These are phyloP conservation scores for Neurospora tetrasperma DNA, from an alignment of 495 filamentous ascomycete species.

Conservation along the genomic window DNA sequence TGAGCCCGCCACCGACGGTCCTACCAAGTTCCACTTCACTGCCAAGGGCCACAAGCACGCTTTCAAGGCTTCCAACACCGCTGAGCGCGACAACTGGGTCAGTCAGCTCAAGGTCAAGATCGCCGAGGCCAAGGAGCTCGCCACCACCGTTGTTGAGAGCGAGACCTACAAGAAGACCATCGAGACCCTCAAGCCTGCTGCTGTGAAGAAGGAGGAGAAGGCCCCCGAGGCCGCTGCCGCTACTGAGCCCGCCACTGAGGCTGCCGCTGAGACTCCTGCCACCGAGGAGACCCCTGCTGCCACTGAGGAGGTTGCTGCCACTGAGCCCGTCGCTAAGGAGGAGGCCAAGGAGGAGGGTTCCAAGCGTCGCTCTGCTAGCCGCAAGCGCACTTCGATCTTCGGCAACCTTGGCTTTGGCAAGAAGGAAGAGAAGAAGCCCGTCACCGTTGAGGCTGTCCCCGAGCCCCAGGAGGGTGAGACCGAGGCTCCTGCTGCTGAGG, in stretches of 20 bases:
- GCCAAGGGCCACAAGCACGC: constrained; percentile 78
- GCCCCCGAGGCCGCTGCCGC: constrained; percentile 16
- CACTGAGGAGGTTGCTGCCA: constrained; percentile 34
- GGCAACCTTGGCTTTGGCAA: constrained; percentile 48
- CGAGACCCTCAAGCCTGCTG: constrained; percentile 57
- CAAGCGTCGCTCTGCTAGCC: constrained; percentile 66
- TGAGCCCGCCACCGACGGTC: constrained; percentile 63
- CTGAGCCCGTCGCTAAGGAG: constrained; percentile 26
- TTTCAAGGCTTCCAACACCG: constrained; percentile 63
- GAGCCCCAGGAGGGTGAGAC: constrained; percentile 36
- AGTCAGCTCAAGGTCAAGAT: constrained; percentile 64
- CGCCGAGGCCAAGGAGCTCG: constrained; percentile 65
- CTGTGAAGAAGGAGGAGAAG: constrained; percentile 37
- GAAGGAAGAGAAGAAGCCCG: constrained; percentile 60
- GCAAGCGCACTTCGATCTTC: constrained; percentile 81
- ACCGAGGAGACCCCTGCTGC: constrained; percentile 26
- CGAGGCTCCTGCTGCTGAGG: constrained; percentile 21
- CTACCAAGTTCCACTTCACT: constrained; percentile 75
- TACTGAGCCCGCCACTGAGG: constrained; percentile 20
- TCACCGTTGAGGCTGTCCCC: constrained; percentile 29
- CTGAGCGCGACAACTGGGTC: constrained; percentile 89
- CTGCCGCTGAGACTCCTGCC: constrained; percentile 20
- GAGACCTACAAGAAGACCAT: constrained; percentile 72
- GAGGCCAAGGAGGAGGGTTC: constrained; percentile 41
- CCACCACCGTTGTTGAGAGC: constrained; percentile 53